Conservation (phyloP, 2,329 filamentous ascomycete genomes). For the Leptodontidium sp. region DNA sequence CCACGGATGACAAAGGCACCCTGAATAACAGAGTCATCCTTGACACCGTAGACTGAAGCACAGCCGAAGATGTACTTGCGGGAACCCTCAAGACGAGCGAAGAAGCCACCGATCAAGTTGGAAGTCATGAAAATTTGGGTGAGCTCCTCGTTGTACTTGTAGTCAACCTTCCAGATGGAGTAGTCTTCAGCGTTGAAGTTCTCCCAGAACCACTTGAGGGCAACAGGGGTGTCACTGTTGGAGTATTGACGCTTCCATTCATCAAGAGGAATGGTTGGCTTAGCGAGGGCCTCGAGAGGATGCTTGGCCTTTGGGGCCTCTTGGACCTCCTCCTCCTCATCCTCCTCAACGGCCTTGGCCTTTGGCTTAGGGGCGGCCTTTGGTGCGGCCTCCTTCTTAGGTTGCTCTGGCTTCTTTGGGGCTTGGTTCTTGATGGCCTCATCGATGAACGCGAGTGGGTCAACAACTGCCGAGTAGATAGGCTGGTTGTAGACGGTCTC, state of each 20-base stretch:
- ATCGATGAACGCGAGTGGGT: constrained; percentile 81
- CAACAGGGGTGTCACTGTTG: constrained; percentile 86
- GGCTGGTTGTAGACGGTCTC: constrained; percentile 92
- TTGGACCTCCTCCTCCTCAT: constrained; percentile 65
- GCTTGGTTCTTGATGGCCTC: constrained; percentile 75
- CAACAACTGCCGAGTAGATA: constrained; percentile 83
- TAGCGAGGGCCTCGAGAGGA: constrained; percentile 85
- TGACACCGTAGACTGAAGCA: constrained; percentile 86
- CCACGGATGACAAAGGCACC: constrained; percentile 96
- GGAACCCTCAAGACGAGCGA: constrained; percentile 93
- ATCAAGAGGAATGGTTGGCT: constrained; percentile 83
- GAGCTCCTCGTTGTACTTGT: constrained; percentile 99
- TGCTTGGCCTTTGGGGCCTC: constrained; percentile 92
- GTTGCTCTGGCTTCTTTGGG: constrained; percentile 77
- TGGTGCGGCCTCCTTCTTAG: constrained; percentile 71
- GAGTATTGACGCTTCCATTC: constrained; percentile 99
- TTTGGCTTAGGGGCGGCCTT: constrained; percentile 58
- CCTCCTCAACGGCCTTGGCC: constrained; percentile 63
- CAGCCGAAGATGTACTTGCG: constrained; percentile 98
- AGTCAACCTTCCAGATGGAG: constrained; percentile 92
- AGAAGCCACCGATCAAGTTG: constrained; percentile 99
- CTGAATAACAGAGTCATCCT: constrained; percentile 89
- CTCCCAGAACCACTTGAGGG: constrained; percentile 98
- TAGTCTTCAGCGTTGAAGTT: constrained; percentile 94
- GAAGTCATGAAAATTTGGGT: constrained; percentile 98